Conservation (phyloP, 179 eudicot genomes). For the Pouteria campechiana region DNA sequence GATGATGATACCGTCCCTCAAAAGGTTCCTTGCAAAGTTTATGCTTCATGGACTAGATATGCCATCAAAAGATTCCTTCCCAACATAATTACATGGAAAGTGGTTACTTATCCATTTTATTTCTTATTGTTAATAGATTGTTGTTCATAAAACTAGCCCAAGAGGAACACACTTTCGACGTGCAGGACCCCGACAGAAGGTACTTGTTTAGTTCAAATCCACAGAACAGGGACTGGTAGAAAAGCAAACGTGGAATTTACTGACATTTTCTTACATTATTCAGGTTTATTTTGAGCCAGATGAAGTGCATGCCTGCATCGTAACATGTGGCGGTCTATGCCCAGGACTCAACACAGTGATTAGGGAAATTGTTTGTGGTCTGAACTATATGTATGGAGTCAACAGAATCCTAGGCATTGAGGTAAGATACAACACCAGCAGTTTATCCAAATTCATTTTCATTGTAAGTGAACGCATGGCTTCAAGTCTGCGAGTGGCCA, state of each 20-base stretch:
- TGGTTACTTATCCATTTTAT: too few species aligned
- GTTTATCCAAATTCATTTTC: too few species aligned
- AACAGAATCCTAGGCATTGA: slow-evolving; percentile 64
- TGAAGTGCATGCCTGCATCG: slow-evolving; percentile 78
- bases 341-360: slow-evolving; percentile 96
- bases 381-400: slow-evolving; percentile 77
- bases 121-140: slow-evolving; percentile 56
- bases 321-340: slow-evolving; percentile 87
- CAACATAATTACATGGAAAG: too few species aligned
- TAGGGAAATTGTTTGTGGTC: slow-evolving; percentile 67
- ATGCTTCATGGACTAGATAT: neutral
- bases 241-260: too few species aligned
- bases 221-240: neutral
- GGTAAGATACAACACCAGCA: slow-evolving; percentile 29
- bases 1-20: slow-evolving; percentile 61
- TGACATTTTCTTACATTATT: neutral
- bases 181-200: slow-evolving; percentile 93
- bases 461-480: too few species aligned
- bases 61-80: neutral
- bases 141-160: slow-evolving; percentile 71
- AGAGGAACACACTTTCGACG: slow-evolving; percentile 93
- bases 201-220: slow-evolving; percentile 5
- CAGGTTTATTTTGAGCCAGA: slow-evolving; percentile 71
- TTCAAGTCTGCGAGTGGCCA: too few species aligned
- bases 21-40: slow-evolving; percentile 25